These are phyloP conservation scores for Combretum micranthum DNA, from an alignment of 345 rosid species.

Conservation along the genomic window DNA sequence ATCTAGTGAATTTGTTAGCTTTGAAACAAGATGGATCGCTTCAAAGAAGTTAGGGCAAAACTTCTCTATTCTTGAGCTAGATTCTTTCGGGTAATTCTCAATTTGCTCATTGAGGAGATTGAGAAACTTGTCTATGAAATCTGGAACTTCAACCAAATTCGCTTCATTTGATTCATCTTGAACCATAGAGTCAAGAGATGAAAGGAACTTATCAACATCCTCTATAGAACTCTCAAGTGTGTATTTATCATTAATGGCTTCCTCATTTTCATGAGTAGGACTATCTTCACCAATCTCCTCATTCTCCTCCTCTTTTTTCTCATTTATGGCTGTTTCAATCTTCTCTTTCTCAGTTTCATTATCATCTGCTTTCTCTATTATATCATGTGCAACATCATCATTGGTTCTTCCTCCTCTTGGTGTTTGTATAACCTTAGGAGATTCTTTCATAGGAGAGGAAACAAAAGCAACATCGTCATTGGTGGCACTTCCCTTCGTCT, in stretches of 20 bases:
- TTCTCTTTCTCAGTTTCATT: conserved; percentile 1
- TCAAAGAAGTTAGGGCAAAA: conserved; percentile 35
- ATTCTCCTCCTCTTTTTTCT: conserved; percentile 3
- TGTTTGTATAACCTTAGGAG: not conserved
- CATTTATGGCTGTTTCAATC: not conserved
- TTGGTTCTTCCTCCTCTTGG: not conserved
- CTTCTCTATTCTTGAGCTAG: conserved; percentile 28
- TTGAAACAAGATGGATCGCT: conserved; percentile 43
- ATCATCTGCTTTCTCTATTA: not conserved
- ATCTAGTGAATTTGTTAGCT: conserved; percentile 29
- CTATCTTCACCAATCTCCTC: not conserved
- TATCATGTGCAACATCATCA: not conserved
- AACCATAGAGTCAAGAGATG: conserved; percentile 14
- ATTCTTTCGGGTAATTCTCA: conserved; percentile 21
- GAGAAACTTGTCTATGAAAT: conserved; percentile 45
- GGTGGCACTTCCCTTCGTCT: no score
- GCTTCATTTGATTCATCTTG: conserved; percentile 6
- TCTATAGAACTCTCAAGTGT: conserved; percentile 42
- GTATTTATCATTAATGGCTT: not conserved
- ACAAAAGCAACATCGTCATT: no score
- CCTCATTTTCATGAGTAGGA: not conserved
- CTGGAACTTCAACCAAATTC: conserved; percentile 32
- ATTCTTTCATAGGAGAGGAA: no score
- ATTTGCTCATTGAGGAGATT: conserved; percentile 50
- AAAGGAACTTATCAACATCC: conserved; percentile 44